Evolutionary conservation across 768 basidiomycete species (phyloP).

Genomic region (Xanthoconium purpureum): DNA sequence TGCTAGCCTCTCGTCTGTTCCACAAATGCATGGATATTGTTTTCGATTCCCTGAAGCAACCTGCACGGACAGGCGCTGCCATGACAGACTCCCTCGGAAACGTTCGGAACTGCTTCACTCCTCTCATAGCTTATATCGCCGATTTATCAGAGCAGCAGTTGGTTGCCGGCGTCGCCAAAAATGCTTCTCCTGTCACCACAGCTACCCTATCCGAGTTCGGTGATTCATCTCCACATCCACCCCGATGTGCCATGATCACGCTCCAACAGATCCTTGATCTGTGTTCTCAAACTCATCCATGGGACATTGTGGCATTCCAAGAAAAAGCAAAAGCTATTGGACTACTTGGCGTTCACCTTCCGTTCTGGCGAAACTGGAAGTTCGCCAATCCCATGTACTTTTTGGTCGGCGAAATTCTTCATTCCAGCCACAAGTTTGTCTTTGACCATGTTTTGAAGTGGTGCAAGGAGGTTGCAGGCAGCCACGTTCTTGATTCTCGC

Average conservation of each 20-base stretch:
- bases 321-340: neutral
- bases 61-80: too few relatives aligned
- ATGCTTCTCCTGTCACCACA: neutral
- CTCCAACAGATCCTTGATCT: neutral
- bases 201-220: neutral
- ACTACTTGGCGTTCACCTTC: neutral
- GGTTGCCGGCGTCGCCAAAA: neutral
- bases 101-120: neutral
- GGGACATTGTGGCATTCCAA: conserved; percentile 27
- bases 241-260: neutral
- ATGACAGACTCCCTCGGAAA: too few relatives aligned
- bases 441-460: conserved; percentile 9
- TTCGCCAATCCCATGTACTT: neutral
- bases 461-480: conserved; percentile 1
- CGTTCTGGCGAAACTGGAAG: conserved; percentile 1
- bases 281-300: conserved; percentile 6
- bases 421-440: conserved; percentile 5
- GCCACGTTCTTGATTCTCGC: neutral
- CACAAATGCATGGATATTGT: too few relatives aligned
- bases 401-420: conserved; percentile 5
- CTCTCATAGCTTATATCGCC: neutral
- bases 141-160: conserved; percentile 11
- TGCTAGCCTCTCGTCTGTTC: too few relatives aligned
- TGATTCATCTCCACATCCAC: neutral
- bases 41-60: too few relatives aligned